Conservation (phyloP, 345 rosid genomes). For the Syzygium oleosum region DNA sequence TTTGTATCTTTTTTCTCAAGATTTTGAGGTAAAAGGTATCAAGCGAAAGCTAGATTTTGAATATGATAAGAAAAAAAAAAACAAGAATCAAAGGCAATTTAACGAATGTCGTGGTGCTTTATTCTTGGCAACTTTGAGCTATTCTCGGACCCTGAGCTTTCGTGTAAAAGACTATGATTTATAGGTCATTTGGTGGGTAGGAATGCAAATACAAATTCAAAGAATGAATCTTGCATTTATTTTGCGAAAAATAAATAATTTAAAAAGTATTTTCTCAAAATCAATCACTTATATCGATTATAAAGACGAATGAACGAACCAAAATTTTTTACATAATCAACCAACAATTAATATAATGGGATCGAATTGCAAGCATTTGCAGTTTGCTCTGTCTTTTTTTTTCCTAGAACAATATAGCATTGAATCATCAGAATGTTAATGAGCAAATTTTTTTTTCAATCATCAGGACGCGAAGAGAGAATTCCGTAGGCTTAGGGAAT, state of each 20-base stretch:
- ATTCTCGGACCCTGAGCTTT: not conserved
- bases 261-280: not conserved
- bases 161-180: not conserved
- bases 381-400: not conserved
- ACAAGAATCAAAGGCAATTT: not conserved
- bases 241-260: not conserved
- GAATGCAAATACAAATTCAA: not conserved
- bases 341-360: not conserved
- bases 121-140: not conserved
- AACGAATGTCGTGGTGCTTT: not conserved
- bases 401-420: not conserved
- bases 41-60: not conserved
- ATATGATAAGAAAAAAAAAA: not conserved
- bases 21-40: not conserved
- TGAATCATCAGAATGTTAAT: not conserved
- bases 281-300: accelerated
- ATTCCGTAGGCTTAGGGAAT: not conserved
- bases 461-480: not conserved
- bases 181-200: not conserved
- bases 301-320: not conserved
- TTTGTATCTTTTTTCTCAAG: too few relatives aligned
- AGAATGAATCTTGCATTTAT: not conserved
- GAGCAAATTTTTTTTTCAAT: not conserved
- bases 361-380: not conserved
- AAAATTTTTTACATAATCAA: not conserved